A percentile compares a stretch with the other conserved stretches of the same genome.
Conservation (phyloP, 129 eudicot species). For the Sambucus nigra region DNA sequence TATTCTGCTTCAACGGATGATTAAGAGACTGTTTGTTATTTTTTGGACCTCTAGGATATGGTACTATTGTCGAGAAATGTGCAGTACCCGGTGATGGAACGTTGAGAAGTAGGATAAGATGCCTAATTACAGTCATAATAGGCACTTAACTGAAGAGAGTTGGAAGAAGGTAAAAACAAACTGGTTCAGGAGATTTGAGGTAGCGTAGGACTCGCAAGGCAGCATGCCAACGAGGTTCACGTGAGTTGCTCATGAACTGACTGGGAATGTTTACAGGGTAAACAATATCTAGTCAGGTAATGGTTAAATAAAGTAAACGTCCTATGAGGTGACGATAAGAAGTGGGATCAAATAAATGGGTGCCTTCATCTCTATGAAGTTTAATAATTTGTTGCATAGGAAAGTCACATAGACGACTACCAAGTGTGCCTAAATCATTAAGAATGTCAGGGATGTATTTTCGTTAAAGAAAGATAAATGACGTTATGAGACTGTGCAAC, state of each 20-base stretch:
- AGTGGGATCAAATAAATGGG: not conserved
- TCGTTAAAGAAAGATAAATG: not conserved
- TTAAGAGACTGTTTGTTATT: not conserved
- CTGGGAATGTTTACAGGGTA: slow-evolving; percentile 3
- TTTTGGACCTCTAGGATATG: slow-evolving; percentile 13
- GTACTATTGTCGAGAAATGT: not conserved
- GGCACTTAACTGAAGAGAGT: not conserved
- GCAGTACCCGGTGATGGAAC: not conserved
- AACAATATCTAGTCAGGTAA: slow-evolving; percentile 10
- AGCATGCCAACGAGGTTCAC: not conserved
- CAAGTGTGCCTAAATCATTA: not conserved
- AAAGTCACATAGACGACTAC: not conserved
- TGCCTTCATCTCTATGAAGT: not conserved
- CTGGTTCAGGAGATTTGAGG: not conserved
- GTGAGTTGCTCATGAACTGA: slow-evolving; percentile 2
- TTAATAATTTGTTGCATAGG: not conserved
- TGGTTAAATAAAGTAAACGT: not conserved
- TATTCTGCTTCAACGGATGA: slow-evolving; percentile 7
- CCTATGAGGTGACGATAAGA: slow-evolving; percentile 9
- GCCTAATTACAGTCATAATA: slow-evolving; percentile 12
- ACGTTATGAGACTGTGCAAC: not conserved
- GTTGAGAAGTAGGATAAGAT: not conserved
- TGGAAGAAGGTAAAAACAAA: not conserved
- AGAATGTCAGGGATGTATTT: slow-evolving; percentile 5
- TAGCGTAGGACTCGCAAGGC: not conserved